Base-by-base conservation (phyloP, 768 basidiomycete genomes). In the Rhodocollybia butyracea region DNA sequence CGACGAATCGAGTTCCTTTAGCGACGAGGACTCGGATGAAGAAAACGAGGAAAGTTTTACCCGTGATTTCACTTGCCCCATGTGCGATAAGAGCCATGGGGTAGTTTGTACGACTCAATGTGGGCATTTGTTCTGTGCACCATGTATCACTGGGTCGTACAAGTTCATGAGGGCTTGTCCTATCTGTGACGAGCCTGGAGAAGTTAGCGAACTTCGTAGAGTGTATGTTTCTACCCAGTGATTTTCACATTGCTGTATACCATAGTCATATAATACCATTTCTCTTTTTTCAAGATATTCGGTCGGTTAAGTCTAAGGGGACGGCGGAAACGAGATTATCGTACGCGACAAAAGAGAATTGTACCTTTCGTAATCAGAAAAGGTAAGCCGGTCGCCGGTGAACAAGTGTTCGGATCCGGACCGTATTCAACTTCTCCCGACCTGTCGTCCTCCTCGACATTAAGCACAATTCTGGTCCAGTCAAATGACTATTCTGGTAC, bases 41-140 rank as follows among this genome's bases (percentile, higher is more conserved):
- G 52, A 54, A 1, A 43, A 46, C 3, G 53, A 53, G 22, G 51
- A 46, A n/a, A 32, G 46, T 4, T n/a, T 54, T n/a, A 29, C 43
- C 24, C 29, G 36, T 19, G 29, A 46, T 10, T 54, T 54, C 31
- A 17, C 11, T 26, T 54, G 53, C 34, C 53, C 53, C 1, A 54
- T 54, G 53, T 54, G 53, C 43, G 19, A 45, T 7, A 27, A 54
- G 32, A 26, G 26, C 5, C 30, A 54, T 21, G 39, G 8, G 3
- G 24, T 43, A 31, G 38, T 54, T 15, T 54, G 42, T 26, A 54
- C 53, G 2, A 54, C 43, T 24, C 41, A 8, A 8, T 54, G 53
- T 17, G 53, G 53, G 15, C 53, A 54, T 13, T 17, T 54, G 21
- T 54, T 54, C 13, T 54, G 53, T 46, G 53, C 53, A 8, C 53